Base-by-base conservation (phyloP, 306 rosid genomes). In the Coriaria nepalensis region DNA sequence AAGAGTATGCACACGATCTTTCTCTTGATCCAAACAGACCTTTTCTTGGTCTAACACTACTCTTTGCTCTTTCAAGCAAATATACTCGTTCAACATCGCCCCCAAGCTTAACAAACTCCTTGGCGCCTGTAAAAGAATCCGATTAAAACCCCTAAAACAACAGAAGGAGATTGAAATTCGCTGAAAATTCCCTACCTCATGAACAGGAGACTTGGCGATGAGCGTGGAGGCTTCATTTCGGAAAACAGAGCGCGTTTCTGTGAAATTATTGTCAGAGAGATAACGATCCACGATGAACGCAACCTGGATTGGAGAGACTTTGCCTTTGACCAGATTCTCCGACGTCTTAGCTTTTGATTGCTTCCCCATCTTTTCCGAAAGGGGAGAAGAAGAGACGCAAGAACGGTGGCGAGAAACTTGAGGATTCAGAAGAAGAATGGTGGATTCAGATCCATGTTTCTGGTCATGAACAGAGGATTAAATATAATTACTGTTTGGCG, bases 251-350 rank as follows among this genome's bases (percentile, higher is more conserved):
- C 92, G 82, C 8, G 96, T 61, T 37, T 73, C 63, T 0, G 73
- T 40, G 56, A 43, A 82, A 42, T 61, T 69, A 68, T 77, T 80
- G 32, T 87, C 92, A 47, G 67, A 69, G 2, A 87, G 77, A 55
- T 87, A 87, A 6, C 76, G 59, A 36, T 87, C 94, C 9, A 87
- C 96, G 39, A 87, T 78, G 87, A 79, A 82, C 4, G 96, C 96
- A 59, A 87, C 57, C 51, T 82, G 94, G 13, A 47, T 52, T 0
- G 96, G 94, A 0, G 92, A 79, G 0, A 87, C 87, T 10, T 74
- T 71, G 15, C 80, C 80, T 13, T 75, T 77, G 6, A 73, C 77
- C 1, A 73, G 55, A 11, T 32, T 14, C 6, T 70, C 78, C 2
- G 73, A 13, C 9, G 59, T 79, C 62, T 55, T 70, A 9, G 80